Evolutionary conservation across 345 rosid species (phyloP), one percentile per base, ranked within the genome.

Genomic region (Draba incana): DNA sequence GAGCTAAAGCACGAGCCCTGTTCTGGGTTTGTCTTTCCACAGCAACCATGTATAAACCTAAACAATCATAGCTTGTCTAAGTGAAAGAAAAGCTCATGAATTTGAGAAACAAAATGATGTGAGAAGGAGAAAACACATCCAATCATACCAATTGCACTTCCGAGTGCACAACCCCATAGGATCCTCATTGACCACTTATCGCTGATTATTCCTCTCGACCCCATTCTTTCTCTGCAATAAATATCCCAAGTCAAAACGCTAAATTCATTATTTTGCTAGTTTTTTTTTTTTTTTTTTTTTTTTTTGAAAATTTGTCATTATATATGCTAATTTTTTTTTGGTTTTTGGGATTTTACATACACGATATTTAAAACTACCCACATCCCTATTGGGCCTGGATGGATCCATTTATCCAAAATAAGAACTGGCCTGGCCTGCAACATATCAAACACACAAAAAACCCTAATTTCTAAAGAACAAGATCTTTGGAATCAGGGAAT

Each of bases 21-120:
- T 86, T 89, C 83, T 86, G 89, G 30, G 78, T 77, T 79, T 89
- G 92, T 71, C 96, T 87, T 35, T 92, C 91, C 25, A 72, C 88
- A 20, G 84, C 86, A 68, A 87, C 96, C 95, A 87, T 89, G 75
- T 87, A 92, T 24, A 89, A 66, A 69, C 94, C 98, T 92, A 71
- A 46, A 48, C 49, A 58, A 46, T 55, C 35, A 25, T 64, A 46
- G 35, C 12, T 6, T 35, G 25, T 52, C 44, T 39, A 11, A 49
- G 20, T 25, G n/a, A 14, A 14, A 59, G 39, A 63, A 23, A 55
- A 71, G 31, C 43, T 57, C 30, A 13, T 41, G 7, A 46, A 15
- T 35, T 35, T 4, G 5, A 31, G 35, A 33, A 30, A 37, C 28
- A 49, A 59, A 28, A 44, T 20, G 20, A 20, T 20, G 20, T 20